Conservation (phyloP, 2,329 filamentous ascomycete genomes). For the Aspergillus melleus region DNA sequence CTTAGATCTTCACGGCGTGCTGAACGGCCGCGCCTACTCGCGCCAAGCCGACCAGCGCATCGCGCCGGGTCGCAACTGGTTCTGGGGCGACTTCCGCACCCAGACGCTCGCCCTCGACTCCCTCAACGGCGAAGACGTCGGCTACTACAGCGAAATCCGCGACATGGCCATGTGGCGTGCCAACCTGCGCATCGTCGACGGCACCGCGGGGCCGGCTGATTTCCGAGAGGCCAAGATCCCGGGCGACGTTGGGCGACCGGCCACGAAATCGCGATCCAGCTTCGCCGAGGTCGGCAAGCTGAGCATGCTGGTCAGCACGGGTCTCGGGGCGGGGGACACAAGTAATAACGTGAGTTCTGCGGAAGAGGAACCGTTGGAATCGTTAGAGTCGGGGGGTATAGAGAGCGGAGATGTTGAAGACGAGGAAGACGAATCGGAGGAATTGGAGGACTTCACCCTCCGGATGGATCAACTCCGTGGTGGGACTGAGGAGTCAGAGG, state of each 20-base stretch:
- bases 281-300: conserved; percentile 38
- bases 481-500: conserved; percentile 29
- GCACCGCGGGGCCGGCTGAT: conserved; percentile 27
- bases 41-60: conserved; percentile 51
- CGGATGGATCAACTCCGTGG: conserved; percentile 22
- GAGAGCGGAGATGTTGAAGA: conserved; percentile 1
- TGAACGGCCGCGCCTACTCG: conserved; percentile 51
- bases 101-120: conserved; percentile 57
- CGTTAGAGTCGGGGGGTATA: background rate
- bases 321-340: conserved; percentile 29
- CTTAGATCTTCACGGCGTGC: conserved; percentile 48
- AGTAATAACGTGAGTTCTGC: conserved; percentile 28
- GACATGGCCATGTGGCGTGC: conserved; percentile 50
- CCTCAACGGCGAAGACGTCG: conserved; percentile 55
- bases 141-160: conserved; percentile 46
- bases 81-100: conserved; percentile 57
- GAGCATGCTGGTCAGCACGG: conserved; percentile 41
- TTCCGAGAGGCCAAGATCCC: conserved; percentile 30
- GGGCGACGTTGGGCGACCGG: conserved; percentile 27
- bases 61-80: conserved; percentile 50
- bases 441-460: conserved; percentile 13
- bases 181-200: conserved; percentile 47
- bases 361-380: conserved; percentile 12
- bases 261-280: conserved; percentile 18
- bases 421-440: conserved; percentile 10